These are phyloP conservation scores for Eutrema salsugineum DNA, from an alignment of 441 rosid species.

Conservation along the genomic window DNA sequence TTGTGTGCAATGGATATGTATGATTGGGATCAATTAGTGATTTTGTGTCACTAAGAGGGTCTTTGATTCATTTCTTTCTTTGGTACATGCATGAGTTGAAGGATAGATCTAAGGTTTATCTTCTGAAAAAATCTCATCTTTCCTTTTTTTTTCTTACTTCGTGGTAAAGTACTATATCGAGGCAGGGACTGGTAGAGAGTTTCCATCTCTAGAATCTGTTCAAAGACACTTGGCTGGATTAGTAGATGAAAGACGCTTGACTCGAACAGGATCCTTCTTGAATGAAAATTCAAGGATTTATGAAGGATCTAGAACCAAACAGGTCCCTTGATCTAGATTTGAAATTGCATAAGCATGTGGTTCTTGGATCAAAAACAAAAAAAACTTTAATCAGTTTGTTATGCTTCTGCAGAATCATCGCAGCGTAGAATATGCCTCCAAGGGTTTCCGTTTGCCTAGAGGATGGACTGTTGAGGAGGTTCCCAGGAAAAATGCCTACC, in stretches of 20 bases:
- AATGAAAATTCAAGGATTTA: background rate
- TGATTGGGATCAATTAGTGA: background rate
- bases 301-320: conserved; percentile 12
- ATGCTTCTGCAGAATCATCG: conserved; percentile 34
- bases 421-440: conserved; percentile 25
- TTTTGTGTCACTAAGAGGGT: background rate
- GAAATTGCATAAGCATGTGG: background rate
- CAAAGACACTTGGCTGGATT: conserved; percentile 32
- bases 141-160: background rate
- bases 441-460: conserved; percentile 40
- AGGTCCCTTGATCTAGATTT: conserved; percentile 9
- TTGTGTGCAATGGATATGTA: background rate
- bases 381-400: background rate
- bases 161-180: conserved; percentile 42
- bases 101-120: background rate
- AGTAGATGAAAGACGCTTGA: conserved; percentile 4
- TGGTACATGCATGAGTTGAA: background rate
- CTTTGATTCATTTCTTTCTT: background rate
- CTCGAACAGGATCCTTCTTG: background rate
- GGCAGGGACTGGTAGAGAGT: conserved; percentile 45
- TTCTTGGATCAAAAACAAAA: background rate
- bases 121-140: background rate
- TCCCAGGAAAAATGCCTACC: conserved; percentile 30
- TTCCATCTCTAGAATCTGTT: conserved; percentile 42
- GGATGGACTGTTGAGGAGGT: conserved; percentile 48